Evolutionary conservation across 352 stramenopile genomes (phyloP).

Genomic region (Detonula confervacea): DNA sequence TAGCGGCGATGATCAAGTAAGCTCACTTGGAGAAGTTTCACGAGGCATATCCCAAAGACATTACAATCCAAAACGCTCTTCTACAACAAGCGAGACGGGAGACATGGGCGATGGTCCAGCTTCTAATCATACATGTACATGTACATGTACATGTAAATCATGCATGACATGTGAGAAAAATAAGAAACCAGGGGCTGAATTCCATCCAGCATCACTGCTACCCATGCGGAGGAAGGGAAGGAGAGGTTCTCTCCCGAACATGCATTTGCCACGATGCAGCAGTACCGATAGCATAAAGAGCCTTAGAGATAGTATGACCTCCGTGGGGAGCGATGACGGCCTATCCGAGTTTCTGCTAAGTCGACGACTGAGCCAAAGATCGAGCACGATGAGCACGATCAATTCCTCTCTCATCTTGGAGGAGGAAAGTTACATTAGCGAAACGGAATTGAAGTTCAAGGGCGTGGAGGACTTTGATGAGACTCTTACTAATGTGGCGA

Average conservation of each 20-base stretch:
- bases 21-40: background rate
- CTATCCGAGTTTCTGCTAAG: no score
- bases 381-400: background rate
- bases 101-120: no score
- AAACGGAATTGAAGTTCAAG: slow-evolving; percentile 33
- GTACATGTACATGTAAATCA: background rate
- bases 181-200: background rate
- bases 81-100: background rate
- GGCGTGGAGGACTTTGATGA: slow-evolving; percentile 39
- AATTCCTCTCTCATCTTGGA: background rate
- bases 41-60: background rate
- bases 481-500: slow-evolving; percentile 8
- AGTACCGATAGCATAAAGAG: no score
- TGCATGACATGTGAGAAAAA: background rate
- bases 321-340: no score
- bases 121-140: background rate
- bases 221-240: background rate
- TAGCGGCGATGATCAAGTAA: background rate
- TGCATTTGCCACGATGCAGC: no score
- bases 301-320: no score
- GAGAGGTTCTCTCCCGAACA: no score
- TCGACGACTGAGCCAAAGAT: no score
- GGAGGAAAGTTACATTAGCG: slow-evolving; percentile 20
- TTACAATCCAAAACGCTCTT: background rate
- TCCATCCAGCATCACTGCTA: background rate